Base-by-base conservation (phyloP, 208 protist species). In the Trypanosoma cruzi region DNA sequence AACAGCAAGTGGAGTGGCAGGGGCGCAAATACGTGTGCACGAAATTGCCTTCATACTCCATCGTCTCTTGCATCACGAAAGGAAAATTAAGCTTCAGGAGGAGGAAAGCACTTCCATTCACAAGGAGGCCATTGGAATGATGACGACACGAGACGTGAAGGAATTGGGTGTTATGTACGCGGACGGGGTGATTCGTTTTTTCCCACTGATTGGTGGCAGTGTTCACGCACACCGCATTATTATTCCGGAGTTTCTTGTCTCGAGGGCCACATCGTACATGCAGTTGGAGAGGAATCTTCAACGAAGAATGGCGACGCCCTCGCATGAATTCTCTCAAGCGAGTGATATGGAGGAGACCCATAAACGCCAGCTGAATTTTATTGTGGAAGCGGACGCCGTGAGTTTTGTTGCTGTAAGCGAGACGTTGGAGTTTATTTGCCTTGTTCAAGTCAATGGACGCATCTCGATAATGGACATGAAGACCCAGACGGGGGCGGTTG, bases 341-440 rank as follows among this genome's bases (percentile, higher is more conserved):
- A 26, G 16, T 0, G 53, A 48, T 11, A 36, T 60, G 22, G n/a
- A 20, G 13, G 68, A 68, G 7, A 13, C 37, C 10, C 10, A 5
- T 3, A 53, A 74, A 22, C 32, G 16, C 16, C 31, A 63, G 31
- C 20, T 60, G 55, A 69, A 56, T 60, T 56, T 62, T 49, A 68
- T 83, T 26, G 78, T 89, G 24, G 88, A 94, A 62, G 78, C 85
- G 2, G 88, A 94, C 64, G 88, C 84, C 14, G 88, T 94, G 57
- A 85, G 84, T 48, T 76, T 94, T 44, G 79, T 89, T 18, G 68
- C 83, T 1, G 75, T 87, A 14, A 94, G 88, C 59, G 48, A 64
- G 2, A 64, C 79, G 4, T 68, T 94, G 16, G 78, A 84, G n/a
- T 65, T 89, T 1, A 50, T 88, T 11, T 94, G 88, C 66, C 68